phyloP scores from a whole-genome alignment of 2,329 filamentous ascomycete genomes.

The Sporothrix variecibatus region DNA sequence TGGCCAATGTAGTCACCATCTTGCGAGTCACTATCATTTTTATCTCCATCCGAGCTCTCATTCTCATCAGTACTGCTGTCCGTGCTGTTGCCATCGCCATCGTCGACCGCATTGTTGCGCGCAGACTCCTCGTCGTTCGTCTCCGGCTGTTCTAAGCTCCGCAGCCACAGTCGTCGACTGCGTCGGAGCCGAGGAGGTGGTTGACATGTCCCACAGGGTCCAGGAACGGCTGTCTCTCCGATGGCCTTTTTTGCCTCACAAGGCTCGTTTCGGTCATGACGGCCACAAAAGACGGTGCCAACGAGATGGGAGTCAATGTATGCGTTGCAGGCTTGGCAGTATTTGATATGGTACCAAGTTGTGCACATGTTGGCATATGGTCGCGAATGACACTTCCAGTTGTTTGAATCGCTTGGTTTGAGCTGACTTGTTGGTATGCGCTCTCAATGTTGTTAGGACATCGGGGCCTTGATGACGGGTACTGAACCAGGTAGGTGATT shows the following conservation, averaged over 20 bases:
- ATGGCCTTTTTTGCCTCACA: constrained; percentile 4
- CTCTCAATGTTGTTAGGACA: background rate
- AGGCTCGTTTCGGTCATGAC: background rate
- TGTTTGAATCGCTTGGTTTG: background rate
- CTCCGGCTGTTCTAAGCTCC: background rate
- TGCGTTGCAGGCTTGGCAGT: constrained; percentile 4
- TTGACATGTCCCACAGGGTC: constrained; percentile 13
- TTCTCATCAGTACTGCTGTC: background rate
- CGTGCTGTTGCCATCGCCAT: background rate
- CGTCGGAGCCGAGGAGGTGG: background rate
- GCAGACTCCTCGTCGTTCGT: background rate
- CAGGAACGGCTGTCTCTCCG: background rate
- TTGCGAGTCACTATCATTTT: background rate
- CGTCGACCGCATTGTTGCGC: background rate
- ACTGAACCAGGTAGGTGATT: background rate
- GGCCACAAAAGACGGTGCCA: constrained; percentile 16
- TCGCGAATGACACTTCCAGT: background rate
- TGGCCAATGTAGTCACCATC: background rate
- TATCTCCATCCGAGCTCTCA: background rate
- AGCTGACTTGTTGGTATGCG: no score
- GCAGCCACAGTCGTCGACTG: background rate
- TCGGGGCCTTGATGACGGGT: background rate
- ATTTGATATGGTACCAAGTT: constrained; percentile 16
- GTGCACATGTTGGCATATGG: constrained; percentile 15
- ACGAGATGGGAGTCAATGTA: constrained; percentile 16